Base-by-base conservation (phyloP, 139 green algal genomes). In the Nannochloris sp. region DNA sequence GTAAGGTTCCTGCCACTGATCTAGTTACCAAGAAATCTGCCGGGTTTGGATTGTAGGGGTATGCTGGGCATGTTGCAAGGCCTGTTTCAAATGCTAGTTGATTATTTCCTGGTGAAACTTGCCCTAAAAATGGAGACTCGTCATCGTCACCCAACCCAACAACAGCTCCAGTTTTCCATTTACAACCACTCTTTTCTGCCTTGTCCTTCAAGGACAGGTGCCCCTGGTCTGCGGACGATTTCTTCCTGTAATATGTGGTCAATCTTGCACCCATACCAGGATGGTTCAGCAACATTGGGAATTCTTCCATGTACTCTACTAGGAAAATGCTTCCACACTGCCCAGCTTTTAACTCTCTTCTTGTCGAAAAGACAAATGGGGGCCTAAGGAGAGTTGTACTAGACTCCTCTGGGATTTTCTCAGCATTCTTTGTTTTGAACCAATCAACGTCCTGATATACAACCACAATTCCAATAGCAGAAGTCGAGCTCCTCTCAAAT, bases 221-320 rank as follows among this genome's bases (percentile, higher is more conserved):
- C 24, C 36, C 66, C 15, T 21, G 57, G 59, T 92, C 86, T 10
- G 56, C 68, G 1, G 67, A 11, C 10, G 53, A 65, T 23, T 50
- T 58, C 59, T 85, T 85, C 27, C 81, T 67, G 58, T 94, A 94
- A 71, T 84, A 95, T 0, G 81, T 87, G 14, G 70, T 69, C 23
- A 95, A 69, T 8, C 67, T 71, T 5, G 71, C 79, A 14, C 85
- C 87, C 87, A 95, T 95, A 50, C 85, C 87, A 36, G 80, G 75
- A 2, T 82, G 71, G 23, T 70, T 81, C 14, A 95, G 75, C 27
- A 95, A 73, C 46, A 80, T 58, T 1, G 87, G 87, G 21, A 34
- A 29, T 72, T 95, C 78, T 64, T 95, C 83, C 51, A 87, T 63
- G 71, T 95, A 94, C 76, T 91, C 86, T 40, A 84, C 21, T 21